Evolutionary conservation across 805 yeast species (phyloP).

Genomic region (Candida odintsovae): DNA sequence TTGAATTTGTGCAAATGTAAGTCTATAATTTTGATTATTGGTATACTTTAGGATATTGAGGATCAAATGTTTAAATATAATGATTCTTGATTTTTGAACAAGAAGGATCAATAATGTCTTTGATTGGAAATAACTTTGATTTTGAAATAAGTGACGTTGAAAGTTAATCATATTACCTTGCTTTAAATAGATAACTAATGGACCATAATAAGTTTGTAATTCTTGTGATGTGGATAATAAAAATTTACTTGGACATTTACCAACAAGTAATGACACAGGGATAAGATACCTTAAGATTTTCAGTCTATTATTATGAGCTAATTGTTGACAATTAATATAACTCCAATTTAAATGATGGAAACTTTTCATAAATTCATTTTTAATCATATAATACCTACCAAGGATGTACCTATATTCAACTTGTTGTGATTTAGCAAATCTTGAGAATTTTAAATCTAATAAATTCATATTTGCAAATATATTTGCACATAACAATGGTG

Average conservation of each 20-base stretch:
- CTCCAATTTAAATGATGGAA: slow-evolving; percentile 43
- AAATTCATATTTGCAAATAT: slow-evolving; percentile 55
- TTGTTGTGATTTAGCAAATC: slow-evolving; percentile 39
- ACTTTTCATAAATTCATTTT: slow-evolving; percentile 42
- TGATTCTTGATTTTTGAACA: slow-evolving; percentile 37
- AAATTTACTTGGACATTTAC: slow-evolving; percentile 39
- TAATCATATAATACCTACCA: slow-evolving; percentile 48
- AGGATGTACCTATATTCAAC: slow-evolving; percentile 48
- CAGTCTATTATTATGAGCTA: slow-evolving; percentile 14
- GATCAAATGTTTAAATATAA: slow-evolving; percentile 40
- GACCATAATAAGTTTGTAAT: slow-evolving; percentile 31
- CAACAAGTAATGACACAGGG: slow-evolving; percentile 49
- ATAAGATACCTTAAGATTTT: slow-evolving; percentile 40
- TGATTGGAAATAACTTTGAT: slow-evolving; percentile 34
- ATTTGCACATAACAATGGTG: slow-evolving; percentile 54
- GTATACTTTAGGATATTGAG: slow-evolving; percentile 15
- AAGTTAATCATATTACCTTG: slow-evolving; percentile 39
- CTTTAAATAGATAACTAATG: slow-evolving; percentile 30
- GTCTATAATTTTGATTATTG: slow-evolving; percentile 1
- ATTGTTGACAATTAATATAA: slow-evolving; percentile 20
- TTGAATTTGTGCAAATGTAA: slow-evolving; percentile 12
- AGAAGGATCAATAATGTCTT: slow-evolving; percentile 37
- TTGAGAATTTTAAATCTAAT: slow-evolving; percentile 35
- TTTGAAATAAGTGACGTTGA: slow-evolving; percentile 25
- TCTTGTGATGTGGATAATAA: slow-evolving; percentile 19